Percentiles rank a stretch among this genome's conserved stretches.
These are phyloP conservation scores for Phoenix dactylifera DNA, from an alignment of 176 grass and related monocot genomes.

Conservation along the genomic window DNA sequence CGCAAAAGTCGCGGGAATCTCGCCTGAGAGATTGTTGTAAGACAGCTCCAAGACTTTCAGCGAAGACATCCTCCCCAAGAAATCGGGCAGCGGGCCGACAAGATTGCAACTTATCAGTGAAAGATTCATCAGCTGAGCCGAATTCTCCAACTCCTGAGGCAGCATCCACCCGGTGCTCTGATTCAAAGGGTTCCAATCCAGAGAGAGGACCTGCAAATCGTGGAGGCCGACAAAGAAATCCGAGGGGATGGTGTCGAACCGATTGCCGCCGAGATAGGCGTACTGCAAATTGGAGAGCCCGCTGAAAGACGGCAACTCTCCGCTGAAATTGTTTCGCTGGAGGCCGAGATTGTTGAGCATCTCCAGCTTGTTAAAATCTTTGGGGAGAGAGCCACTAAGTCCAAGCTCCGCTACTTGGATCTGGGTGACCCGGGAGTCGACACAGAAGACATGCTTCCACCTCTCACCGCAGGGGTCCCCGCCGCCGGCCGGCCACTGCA, in stretches of 20 bases:
- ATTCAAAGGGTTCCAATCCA: constrained; percentile 55
- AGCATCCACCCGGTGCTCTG: constrained; percentile 34
- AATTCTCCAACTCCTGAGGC: constrained; percentile 16
- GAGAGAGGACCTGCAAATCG: constrained; percentile 31
- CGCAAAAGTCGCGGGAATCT: constrained; percentile 31
- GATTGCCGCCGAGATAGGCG: constrained; percentile 60
- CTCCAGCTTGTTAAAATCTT: constrained; percentile 26
- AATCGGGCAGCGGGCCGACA: constrained; percentile 37
- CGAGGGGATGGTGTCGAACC: constrained; percentile 43
- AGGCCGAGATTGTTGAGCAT: constrained; percentile 54
- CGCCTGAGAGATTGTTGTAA: constrained; percentile 59
- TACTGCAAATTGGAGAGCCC: constrained; percentile 36
- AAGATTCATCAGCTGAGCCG: constrained; percentile 38
- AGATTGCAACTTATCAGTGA: constrained; percentile 35
- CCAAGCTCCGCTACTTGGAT: constrained; percentile 51
- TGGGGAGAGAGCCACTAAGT: constrained; percentile 27
- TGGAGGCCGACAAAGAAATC: constrained; percentile 56
- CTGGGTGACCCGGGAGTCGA: constrained; percentile 47
- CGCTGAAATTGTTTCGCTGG: constrained; percentile 55
- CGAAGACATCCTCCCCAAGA: constrained; percentile 33
- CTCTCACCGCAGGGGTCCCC: constrained; percentile 33
- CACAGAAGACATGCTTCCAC: no score
- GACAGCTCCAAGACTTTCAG: constrained; percentile 46
- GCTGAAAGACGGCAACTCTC: constrained; percentile 49
- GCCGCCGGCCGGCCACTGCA: constrained; percentile 35